phyloP scores from a whole-genome alignment of 352 stramenopile species.

The Phytophthora syringae region DNA sequence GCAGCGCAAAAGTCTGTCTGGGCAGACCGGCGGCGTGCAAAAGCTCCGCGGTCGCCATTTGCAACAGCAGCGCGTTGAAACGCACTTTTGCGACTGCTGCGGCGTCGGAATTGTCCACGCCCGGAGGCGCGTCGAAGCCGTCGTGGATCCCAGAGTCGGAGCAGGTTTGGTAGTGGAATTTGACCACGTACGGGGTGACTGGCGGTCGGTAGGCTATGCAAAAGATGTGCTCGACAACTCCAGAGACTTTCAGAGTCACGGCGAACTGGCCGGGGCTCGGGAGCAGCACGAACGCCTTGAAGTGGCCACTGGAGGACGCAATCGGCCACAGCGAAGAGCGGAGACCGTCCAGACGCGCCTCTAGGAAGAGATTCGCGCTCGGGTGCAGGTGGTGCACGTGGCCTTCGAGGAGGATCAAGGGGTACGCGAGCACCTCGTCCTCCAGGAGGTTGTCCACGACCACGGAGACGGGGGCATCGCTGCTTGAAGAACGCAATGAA shows the following conservation, averaged over 20 bases:
- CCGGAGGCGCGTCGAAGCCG: conserved; percentile 62
- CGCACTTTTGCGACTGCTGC: conserved; percentile 56
- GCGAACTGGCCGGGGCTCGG: conserved; percentile 49
- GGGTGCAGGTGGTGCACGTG: conserved; percentile 16
- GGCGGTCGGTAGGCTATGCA: conserved; percentile 43
- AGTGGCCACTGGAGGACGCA: conserved; percentile 39
- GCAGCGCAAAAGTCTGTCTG: conserved; percentile 58
- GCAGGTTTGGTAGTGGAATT: conserved; percentile 78
- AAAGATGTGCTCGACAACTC: conserved; percentile 31
- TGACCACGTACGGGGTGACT: conserved; percentile 46
- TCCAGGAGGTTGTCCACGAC: conserved; percentile 87
- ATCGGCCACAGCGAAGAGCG: conserved; percentile 57
- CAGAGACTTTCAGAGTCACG: conserved; percentile 33
- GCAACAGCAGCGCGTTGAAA: conserved; percentile 64
- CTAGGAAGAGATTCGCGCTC: conserved; percentile 36
- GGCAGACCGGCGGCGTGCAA: conserved; percentile 48
- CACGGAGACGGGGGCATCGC: conserved; percentile 28
- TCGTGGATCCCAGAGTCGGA: conserved; percentile 37
- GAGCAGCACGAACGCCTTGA: conserved; percentile 72
- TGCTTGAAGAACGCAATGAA: not conserved
- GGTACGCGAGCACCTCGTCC: conserved; percentile 70
- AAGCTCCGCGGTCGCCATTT: conserved; percentile 63
- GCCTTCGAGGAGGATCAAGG: conserved; percentile 66
- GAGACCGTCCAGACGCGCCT: conserved; percentile 44
- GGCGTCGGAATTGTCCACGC: conserved; percentile 61